Evolutionary conservation across 2,329 filamentous ascomycete species (phyloP).

Genomic region (Arthrocladium fulminans): DNA sequence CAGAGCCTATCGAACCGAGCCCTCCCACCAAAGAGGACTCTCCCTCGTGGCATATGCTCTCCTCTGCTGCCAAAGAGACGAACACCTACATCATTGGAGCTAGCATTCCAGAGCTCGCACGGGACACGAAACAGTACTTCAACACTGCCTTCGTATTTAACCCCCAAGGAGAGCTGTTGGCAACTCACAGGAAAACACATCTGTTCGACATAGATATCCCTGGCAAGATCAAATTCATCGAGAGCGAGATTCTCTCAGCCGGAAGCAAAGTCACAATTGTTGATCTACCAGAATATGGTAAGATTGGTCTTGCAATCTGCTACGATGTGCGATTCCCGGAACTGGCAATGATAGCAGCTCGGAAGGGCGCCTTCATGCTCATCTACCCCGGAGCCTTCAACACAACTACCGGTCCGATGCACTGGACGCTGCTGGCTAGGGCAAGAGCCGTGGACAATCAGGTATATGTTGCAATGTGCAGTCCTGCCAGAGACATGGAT

Average conservation of each 20-base stretch:
- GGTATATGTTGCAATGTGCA: constrained; percentile 85
- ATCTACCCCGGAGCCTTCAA: constrained; percentile 98
- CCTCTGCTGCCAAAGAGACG: constrained; percentile 68
- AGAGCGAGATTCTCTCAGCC: constrained; percentile 78
- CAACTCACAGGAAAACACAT: constrained; percentile 85
- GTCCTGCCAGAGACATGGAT: constrained; percentile 69
- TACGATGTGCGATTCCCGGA: constrained; percentile 98
- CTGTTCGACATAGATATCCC: constrained; percentile 98
- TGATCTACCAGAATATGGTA: constrained; percentile 80
- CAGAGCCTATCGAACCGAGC: constrained; percentile 73
- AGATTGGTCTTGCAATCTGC: constrained; percentile 83
- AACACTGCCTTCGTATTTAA: constrained; percentile 84
- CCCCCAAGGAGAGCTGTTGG: constrained; percentile 69
- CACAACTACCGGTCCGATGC: constrained; percentile 78
- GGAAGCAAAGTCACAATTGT: constrained; percentile 80
- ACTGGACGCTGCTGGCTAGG: constrained; percentile 78
- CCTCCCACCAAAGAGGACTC: constrained; percentile 62
- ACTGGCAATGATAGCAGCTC: constrained; percentile 76
- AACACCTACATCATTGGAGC: constrained; percentile 78
- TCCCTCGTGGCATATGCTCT: constrained; percentile 78
- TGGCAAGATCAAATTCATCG: constrained; percentile 82
- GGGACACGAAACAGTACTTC: constrained; percentile 63
- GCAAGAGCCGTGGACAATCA: constrained; percentile 89
- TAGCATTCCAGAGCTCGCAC: constrained; percentile 77
- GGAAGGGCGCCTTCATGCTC: constrained; percentile 76